A percentile compares a stretch with the other conserved stretches of the same genome.
Conservation (phyloP, 345 rosid genomes). For the Lepidium sativum region DNA sequence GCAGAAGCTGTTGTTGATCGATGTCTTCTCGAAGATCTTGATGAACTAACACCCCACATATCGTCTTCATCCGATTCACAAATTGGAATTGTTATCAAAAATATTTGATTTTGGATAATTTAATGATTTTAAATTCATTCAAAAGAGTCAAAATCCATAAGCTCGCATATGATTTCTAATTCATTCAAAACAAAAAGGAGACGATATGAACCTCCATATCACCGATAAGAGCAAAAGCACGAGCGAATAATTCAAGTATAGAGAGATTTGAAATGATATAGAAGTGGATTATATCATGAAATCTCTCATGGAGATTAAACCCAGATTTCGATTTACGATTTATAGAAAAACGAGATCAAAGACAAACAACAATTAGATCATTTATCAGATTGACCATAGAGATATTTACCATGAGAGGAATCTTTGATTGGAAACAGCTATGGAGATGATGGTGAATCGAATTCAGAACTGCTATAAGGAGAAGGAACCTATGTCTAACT, state of each 20-base stretch:
- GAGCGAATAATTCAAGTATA: too few relatives aligned
- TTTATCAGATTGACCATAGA: too few relatives aligned
- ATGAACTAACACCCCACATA: slow-evolving; percentile 19
- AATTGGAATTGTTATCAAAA: neutral
- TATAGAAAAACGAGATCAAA: too few relatives aligned
- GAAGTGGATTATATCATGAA: slow-evolving; percentile 44
- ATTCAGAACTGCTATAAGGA: too few relatives aligned
- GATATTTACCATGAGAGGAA: too few relatives aligned
- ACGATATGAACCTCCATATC: too few relatives aligned
- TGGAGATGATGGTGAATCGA: too few relatives aligned
- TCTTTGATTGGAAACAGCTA: too few relatives aligned
- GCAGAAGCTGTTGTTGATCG: slow-evolving; percentile 10
- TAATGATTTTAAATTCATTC: too few relatives aligned
- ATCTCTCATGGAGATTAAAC: slow-evolving; percentile 34
- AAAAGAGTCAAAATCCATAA: neutral
- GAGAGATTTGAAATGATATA: neutral
- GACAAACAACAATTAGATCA: too few relatives aligned
- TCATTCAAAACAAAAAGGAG: neutral
- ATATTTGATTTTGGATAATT: neutral
- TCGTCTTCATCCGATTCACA: slow-evolving; percentile 23
- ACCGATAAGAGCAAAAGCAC: too few relatives aligned
- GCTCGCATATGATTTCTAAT: neutral
- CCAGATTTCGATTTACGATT: neutral
- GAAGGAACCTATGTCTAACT: too few relatives aligned
- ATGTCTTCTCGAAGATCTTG: slow-evolving; percentile 18